phyloP scores from a whole-genome alignment of 2,329 filamentous ascomycete genomes.

The Colletotrichum tropicale region DNA sequence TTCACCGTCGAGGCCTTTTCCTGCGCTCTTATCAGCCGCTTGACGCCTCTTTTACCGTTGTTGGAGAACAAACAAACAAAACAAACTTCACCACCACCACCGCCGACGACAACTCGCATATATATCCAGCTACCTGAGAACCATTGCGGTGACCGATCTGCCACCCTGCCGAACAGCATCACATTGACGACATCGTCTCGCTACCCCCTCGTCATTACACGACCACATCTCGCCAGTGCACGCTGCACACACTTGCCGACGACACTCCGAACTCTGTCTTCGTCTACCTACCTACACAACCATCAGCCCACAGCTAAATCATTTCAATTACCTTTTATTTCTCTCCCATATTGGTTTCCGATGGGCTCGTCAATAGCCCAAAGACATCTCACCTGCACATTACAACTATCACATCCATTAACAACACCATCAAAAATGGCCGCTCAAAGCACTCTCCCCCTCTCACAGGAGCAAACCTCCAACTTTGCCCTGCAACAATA shows the following conservation, averaged over 20 bases:
- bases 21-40: background rate
- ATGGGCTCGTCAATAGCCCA: conserved; percentile 22
- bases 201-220: background rate
- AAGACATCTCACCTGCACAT: conserved; percentile 20
- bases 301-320: background rate
- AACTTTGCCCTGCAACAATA: conserved; percentile 59
- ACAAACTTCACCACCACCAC: background rate
- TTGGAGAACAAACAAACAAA: background rate
- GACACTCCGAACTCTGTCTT: background rate
- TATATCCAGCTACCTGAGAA: background rate
- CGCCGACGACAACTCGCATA: background rate
- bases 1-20: background rate
- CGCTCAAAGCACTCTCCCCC: background rate
- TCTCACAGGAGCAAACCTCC: conserved; percentile 37
- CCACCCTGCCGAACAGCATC: background rate
- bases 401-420: conserved; percentile 12
- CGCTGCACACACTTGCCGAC: background rate
- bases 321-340: background rate
- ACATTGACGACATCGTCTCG: conserved; percentile 10
- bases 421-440: conserved; percentile 13
- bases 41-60: background rate
- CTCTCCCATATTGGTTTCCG: conserved; percentile 1
- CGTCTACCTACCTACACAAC: background rate
- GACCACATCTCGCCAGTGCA: background rate
- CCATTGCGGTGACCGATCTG: background rate